Evolutionary conservation across 768 basidiomycete genomes (phyloP), one percentile per base, ranked within the genome.

Genomic region (Clitopilus passeckerianus): DNA sequence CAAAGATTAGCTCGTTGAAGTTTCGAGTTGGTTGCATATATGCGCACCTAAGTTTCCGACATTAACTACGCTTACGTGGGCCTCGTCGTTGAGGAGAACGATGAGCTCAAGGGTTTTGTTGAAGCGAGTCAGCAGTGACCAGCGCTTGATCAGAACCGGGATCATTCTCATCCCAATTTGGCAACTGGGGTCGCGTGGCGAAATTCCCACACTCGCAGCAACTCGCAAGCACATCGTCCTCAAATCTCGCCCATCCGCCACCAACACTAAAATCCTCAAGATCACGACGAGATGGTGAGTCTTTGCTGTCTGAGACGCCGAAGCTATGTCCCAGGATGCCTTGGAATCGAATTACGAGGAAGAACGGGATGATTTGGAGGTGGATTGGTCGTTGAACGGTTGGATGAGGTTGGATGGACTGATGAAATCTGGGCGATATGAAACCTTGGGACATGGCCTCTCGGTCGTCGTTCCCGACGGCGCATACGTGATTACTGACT

Each of bases 201-300:
- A 50, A 18, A 50, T 50, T 50, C 46, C 46, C 46, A 50, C 46
- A 22, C 46, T 50, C 2, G 46, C 46, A 50, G 18, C 46, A 50
- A 5, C 46, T 50, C 16, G 46, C 46, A 50, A 50, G 46, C 22
- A 50, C 46, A 50, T 50, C 37, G 37, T 41, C 46, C 46, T 50
- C 46, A n/a, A 50, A 50, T 63, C 60, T 62, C 60, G 46, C 60
- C 59, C 57, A 59, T 22, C 64, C 65, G 65, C 59, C 65, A 65
- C 59, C 63, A 61, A 68, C 58, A 63, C 62, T 64, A 62, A 59
- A 66, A 67, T 65, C 64, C 63, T 72, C 71, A 76, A 75, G 75
- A 73, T 70, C 60, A 71, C 71, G 72, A 70, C 73, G 74, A 74
- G 67, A 78, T 78, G 78, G 77, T 80, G 72, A 76, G 77, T 77